Base-by-base conservation (phyloP, 2,329 filamentous ascomycete species). In the Xylariaceae sp. region DNA sequence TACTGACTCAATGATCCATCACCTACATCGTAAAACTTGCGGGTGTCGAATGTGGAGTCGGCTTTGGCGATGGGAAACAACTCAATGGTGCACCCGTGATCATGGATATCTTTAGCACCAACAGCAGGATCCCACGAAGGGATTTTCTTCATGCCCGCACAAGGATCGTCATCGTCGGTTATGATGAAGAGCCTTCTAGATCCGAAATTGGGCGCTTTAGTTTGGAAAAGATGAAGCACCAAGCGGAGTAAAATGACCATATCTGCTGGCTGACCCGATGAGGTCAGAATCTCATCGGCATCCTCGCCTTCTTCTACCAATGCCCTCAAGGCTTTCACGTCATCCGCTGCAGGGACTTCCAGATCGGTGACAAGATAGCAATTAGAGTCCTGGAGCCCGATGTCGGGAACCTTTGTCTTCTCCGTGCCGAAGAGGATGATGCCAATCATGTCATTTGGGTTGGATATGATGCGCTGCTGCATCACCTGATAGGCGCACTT, bases 391-490 rank as follows among this genome's bases (percentile, higher is more conserved):
- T 80, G 78, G 35, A 75, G 77, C 51, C 81, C 84, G 59, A 85
- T 82, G 50, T 87, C 86, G 13, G 60, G 57, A 13, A 58, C 35
- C 35, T 57, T 57, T 9, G 58, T 60, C 47, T 63, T 55, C 23
- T 86, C 81, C 0, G 94, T 99, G 7, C 92, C 92, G 71, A 95
- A 99, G 0, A 99, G 80, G 44, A 99, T 74, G 30, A 99, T 88
- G 1, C 93, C 92, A 83, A 99, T 97, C 90, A 97, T 95, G 63
- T 99, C 94, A 70, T 88, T 92, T 1, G 94, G 94, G 62, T 92
- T 93, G 2, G 93, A 93, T 68, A 99, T 97, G 74, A 99, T 97
- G 68, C 94, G 90, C 76, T 97, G 93, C 76, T 97, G 91, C 90
- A 99, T 97, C 56, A 99, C 80, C 70, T 91, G 86, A 70, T 96